Evolutionary conservation across 805 yeast genomes (phyloP).

Genomic region (Priceomyces carsonii): DNA sequence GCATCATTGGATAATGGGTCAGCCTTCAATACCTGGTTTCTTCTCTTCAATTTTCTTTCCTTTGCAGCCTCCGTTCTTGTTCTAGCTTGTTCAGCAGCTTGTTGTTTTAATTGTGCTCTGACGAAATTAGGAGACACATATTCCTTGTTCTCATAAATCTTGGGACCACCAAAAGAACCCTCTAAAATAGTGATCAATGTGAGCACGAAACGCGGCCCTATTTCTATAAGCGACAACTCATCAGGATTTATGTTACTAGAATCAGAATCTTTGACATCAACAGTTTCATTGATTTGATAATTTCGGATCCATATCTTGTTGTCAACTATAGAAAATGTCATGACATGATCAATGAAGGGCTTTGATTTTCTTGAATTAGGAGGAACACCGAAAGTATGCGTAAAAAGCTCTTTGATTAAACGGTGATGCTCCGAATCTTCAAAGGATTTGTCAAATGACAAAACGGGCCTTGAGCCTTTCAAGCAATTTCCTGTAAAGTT

Average conservation of each 20-base stretch:
- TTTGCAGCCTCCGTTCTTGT: conserved; percentile 77
- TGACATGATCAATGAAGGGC: conserved; percentile 93
- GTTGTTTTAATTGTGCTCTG: conserved; percentile 82
- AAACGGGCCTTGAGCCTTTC: conserved; percentile 90
- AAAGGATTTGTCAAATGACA: conserved; percentile 84
- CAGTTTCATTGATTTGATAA: conserved; percentile 78
- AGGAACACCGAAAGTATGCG: conserved; percentile 81
- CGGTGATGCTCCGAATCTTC: conserved; percentile 61
- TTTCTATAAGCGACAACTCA: conserved; percentile 82
- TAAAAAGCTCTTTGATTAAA: conserved; percentile 68
- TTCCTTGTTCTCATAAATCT: conserved; percentile 94
- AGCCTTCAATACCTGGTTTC: conserved; percentile 70
- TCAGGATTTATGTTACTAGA: conserved; percentile 41
- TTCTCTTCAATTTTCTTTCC: conserved; percentile 70
- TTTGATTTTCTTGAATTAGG: conserved; percentile 88
- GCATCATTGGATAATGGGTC: conserved; percentile 84
- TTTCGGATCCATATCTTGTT: conserved; percentile 94
- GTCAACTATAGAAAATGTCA: conserved; percentile 91
- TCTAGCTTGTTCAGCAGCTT: conserved; percentile 77
- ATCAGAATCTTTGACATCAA: conserved; percentile 59
- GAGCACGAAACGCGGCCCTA: conserved; percentile 94
- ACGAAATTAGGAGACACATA: conserved; percentile 94
- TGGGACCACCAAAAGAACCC: conserved; percentile 97
- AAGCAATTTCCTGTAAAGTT: conserved; percentile 96
- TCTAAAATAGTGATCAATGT: conserved; percentile 89